These are phyloP conservation scores for Fusarium sp. DNA, from an alignment of 2,329 filamentous ascomycete species.

Conservation along the genomic window DNA sequence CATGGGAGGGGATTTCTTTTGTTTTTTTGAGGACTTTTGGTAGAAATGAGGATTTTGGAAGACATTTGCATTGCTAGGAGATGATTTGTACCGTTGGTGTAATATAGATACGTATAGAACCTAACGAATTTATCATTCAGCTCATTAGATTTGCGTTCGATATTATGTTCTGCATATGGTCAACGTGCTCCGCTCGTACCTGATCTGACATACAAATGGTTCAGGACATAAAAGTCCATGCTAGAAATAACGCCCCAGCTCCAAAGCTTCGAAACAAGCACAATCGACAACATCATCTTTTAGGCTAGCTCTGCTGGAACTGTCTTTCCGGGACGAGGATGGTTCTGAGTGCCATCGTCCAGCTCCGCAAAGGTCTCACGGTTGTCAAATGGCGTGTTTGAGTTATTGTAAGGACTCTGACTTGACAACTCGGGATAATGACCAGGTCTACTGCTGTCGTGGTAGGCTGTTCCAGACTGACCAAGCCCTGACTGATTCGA, in stretches of 20 bases:
- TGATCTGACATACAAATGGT: not conserved
- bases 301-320: constrained; percentile 18
- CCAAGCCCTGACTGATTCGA: constrained; percentile 18
- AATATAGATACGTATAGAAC: constrained; percentile 40
- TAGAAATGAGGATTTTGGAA: constrained; percentile 21
- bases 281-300: not conserved
- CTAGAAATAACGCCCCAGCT: constrained; percentile 18
- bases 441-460: constrained; percentile 31
- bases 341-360: constrained; percentile 17
- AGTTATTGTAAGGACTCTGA: constrained; percentile 29
- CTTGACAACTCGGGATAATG: constrained; percentile 38
- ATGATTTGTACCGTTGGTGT: constrained; percentile 40
- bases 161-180: not conserved
- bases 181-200: constrained; percentile 6
- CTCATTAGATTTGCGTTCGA: constrained; percentile 5
- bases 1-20: constrained; percentile 30
- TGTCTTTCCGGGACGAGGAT: constrained; percentile 12
- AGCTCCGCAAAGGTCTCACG: constrained; percentile 19
- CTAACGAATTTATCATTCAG: constrained; percentile 34
- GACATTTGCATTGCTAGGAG: constrained; percentile 38
- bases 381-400: constrained; percentile 12
- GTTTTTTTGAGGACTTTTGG: constrained; percentile 30
- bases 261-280: constrained; percentile 7
- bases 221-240: not conserved
- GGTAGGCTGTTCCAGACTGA: constrained; percentile 33